These are phyloP conservation scores for Phytophthora lateralis DNA, from an alignment of 352 stramenopile species.

Conservation along the genomic window DNA sequence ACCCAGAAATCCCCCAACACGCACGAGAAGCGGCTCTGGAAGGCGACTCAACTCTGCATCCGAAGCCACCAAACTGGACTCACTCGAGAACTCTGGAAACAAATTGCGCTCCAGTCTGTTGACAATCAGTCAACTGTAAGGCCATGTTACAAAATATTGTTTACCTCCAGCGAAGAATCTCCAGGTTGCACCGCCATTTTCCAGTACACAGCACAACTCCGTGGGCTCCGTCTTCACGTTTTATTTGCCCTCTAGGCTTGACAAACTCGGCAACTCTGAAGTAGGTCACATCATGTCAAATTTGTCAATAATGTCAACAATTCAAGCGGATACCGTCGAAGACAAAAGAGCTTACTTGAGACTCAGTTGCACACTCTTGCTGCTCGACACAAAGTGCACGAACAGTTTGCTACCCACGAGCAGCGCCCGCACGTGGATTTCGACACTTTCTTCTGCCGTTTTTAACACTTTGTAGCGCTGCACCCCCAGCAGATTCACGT, in stretches of 20 bases:
- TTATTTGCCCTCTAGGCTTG: conserved; percentile 14
- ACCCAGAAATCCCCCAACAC: conserved; percentile 36
- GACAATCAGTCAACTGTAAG: no score
- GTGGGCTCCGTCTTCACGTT: not conserved
- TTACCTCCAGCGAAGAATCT: conserved; percentile 54
- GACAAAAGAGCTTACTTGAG: conserved; percentile 33
- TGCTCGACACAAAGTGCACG: conserved; percentile 49
- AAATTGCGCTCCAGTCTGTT: conserved; percentile 50
- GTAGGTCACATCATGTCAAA: not conserved
- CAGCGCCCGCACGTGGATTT: conserved; percentile 43
- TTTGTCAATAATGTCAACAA: conserved; percentile 11
- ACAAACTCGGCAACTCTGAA: conserved; percentile 49
- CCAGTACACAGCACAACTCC: conserved; percentile 19
- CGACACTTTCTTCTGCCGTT: not conserved
- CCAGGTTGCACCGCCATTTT: conserved; percentile 43
- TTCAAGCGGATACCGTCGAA: not conserved
- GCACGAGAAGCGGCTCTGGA: conserved; percentile 34
- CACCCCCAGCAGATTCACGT: conserved; percentile 43
- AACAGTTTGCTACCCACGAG: conserved; percentile 43
- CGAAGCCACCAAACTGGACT: conserved; percentile 13
- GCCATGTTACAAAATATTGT: no score
- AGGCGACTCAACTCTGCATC: conserved; percentile 51
- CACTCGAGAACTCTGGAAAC: conserved; percentile 36
- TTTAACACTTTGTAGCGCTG: conserved; percentile 20
- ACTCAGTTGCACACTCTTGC: conserved; percentile 33